Percentiles rank a stretch among this genome's conserved stretches.
phyloP scores from a whole-genome alignment of 768 basidiomycete species.

The Daedaleopsis sinensis region DNA sequence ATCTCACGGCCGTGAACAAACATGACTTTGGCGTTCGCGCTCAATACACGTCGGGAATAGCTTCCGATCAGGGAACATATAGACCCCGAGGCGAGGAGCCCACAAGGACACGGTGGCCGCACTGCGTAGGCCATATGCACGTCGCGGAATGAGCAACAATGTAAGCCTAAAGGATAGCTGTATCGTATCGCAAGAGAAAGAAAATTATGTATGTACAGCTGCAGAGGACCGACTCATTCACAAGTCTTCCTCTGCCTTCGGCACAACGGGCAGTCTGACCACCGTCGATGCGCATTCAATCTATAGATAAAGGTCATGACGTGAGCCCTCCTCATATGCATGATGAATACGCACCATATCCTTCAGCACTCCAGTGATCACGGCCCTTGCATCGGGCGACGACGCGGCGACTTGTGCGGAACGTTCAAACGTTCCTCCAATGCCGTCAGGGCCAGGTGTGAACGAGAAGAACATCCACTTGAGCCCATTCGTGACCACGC shows the following conservation, averaged over 20 bases:
- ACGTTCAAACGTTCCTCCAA: neutral
- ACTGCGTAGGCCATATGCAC: too few species aligned
- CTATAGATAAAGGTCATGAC: neutral
- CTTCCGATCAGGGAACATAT: too few species aligned
- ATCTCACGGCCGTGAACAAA: too few species aligned
- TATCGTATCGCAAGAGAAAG: too few species aligned
- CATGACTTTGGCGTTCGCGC: too few species aligned
- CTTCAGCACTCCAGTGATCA: slow-evolving; percentile 1
- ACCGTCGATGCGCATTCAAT: neutral
- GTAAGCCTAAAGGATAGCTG: too few species aligned
- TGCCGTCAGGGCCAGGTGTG: neutral
- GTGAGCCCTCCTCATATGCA: neutral
- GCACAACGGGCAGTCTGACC: neutral
- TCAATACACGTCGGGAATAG: too few species aligned
- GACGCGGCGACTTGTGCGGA: neutral
- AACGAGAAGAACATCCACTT: slow-evolving; percentile 1
- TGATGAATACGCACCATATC: neutral
- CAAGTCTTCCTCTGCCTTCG: neutral
- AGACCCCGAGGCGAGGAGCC: too few species aligned
- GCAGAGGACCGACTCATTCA: too few species aligned
- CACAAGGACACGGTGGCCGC: too few species aligned
- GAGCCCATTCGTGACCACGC: neutral
- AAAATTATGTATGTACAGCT: too few species aligned
- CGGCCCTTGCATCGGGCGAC: neutral
- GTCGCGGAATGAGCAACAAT: too few species aligned